phyloP scores from a whole-genome alignment of 2,329 filamentous ascomycete species.

The Colletotrichum orchidophilum region DNA sequence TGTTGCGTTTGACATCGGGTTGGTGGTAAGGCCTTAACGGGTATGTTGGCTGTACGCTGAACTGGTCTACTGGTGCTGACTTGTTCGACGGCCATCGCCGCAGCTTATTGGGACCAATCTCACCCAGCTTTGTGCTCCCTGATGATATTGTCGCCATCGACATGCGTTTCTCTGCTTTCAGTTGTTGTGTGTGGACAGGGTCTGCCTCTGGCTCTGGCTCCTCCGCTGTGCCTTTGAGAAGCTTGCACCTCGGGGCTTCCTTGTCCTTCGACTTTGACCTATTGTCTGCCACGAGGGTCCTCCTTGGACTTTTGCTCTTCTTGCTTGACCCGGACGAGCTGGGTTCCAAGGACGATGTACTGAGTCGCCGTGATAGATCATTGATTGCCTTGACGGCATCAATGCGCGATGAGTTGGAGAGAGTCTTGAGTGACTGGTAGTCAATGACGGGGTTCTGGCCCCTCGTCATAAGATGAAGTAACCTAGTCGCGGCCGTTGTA shows the following conservation, averaged over 20 bases:
- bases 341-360: slow-evolving; percentile 11
- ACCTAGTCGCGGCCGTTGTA: slow-evolving; percentile 50
- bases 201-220: background rate
- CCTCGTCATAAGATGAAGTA: slow-evolving; percentile 48
- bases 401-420: slow-evolving; percentile 58
- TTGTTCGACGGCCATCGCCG: background rate
- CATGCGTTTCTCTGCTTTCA: slow-evolving; percentile 31
- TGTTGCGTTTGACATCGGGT: slow-evolving; percentile 2
- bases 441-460: slow-evolving; percentile 48
- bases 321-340: background rate
- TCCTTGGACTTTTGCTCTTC: slow-evolving; percentile 6
- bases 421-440: slow-evolving; percentile 55
- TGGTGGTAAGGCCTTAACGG: slow-evolving; percentile 23
- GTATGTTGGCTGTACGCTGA: slow-evolving; percentile 15
- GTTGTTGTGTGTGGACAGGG: background rate
- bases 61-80: background rate
- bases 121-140: slow-evolving; percentile 57
- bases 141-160: slow-evolving; percentile 50
- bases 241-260: background rate
- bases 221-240: background rate
- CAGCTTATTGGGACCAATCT: slow-evolving; percentile 40
- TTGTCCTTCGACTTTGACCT: background rate
- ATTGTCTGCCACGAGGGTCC: background rate
- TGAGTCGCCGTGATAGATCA: slow-evolving; percentile 51
- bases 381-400: slow-evolving; percentile 60